Evolutionary conservation across 768 basidiomycete genomes (phyloP), one percentile per base, ranked within the genome.

Genomic region (Psilocybe tampanensis): DNA sequence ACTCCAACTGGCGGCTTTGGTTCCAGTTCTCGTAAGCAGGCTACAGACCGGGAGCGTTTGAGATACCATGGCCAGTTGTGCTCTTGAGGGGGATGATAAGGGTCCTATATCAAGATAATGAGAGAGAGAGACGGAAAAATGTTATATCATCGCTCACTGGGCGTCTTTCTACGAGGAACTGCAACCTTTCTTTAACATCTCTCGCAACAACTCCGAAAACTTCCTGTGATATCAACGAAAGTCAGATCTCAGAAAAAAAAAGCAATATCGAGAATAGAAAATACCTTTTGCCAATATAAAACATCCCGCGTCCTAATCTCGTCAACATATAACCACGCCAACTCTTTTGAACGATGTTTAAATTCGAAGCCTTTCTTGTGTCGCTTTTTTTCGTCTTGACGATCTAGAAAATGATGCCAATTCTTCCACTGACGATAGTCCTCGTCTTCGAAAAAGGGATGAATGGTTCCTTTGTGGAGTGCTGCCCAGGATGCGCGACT

Each of bases 401-500:
- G 70, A 47, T 80, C 78, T 19, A 80, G 68, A 51, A 66, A 71
- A n/a, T 68, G 66, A 56, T 79, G 79, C 78, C 78, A 80, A 51
- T 72, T 73, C 61, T 72, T 73, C 78, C 79, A 80, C 36, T 72
- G 70, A 36, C 68, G 68, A 48, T 74, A 80, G 48, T 76, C 75
- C 53, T 77, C 71, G 54, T 77, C 75, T 54, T 74, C 74, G 53
- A 70, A 70, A 52, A 66, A 70, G 0, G 78, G 76, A 54, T 77
- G 70, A 13, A 76, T 63, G 3, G 59, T 67, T 2, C 74, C 75
- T 52, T 67, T 67, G 59, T 74, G 77, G 23, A 79, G 66, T 8
- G 73, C 73, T 0, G 73, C 75, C 78, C 79, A 80, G 7, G 78
- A 78, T 61, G 78, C 74, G 54, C 71, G 73, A 52, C 77, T 79